Conservation (phyloP, 208 protist species). For the Acanthamoeba castellanii region DNA sequence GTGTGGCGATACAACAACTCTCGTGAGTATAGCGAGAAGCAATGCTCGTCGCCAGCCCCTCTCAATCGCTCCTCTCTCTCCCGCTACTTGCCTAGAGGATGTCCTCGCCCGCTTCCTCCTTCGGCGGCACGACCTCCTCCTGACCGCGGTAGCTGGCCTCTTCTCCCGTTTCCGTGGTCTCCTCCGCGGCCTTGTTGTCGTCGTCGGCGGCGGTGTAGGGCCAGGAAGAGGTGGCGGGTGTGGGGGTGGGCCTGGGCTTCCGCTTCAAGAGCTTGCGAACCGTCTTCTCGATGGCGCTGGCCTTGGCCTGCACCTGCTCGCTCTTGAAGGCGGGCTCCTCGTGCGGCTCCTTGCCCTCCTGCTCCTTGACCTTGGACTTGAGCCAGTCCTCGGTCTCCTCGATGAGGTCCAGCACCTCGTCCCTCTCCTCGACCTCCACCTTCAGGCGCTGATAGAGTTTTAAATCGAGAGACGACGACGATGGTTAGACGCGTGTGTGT, state of each 20-base stretch:
- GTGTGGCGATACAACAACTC: no score
- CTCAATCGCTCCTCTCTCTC: no score
- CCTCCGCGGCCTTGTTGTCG: no score
- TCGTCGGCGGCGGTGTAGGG: no score
- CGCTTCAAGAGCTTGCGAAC: slow-evolving; percentile 20
- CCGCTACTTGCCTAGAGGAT: background rate
- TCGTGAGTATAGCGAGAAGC: background rate
- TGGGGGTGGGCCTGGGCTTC: slow-evolving; percentile 30
- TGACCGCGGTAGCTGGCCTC: no score
- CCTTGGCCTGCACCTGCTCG: slow-evolving; percentile 49
- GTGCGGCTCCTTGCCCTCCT: slow-evolving; percentile 16
- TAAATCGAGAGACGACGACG: no score
- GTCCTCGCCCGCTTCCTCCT: background rate
- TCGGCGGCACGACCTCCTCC: background rate
- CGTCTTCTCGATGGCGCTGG: background rate
- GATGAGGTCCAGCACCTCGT: slow-evolving; percentile 53
- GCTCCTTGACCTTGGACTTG: slow-evolving; percentile 40
- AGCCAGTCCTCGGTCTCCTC: slow-evolving; percentile 69
- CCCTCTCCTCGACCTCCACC: slow-evolving; percentile 32
- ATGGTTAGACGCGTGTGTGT: background rate
- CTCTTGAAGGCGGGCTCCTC: slow-evolving; percentile 57
- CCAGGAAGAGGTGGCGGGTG: background rate
- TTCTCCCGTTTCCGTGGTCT: no score
- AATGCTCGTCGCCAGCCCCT: background rate
- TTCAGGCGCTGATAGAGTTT: slow-evolving; percentile 2